A percentile compares a stretch with the other conserved stretches of the same genome.
Evolutionary conservation across 805 yeast species (phyloP).

Genomic region (Yarrowia sp.): DNA sequence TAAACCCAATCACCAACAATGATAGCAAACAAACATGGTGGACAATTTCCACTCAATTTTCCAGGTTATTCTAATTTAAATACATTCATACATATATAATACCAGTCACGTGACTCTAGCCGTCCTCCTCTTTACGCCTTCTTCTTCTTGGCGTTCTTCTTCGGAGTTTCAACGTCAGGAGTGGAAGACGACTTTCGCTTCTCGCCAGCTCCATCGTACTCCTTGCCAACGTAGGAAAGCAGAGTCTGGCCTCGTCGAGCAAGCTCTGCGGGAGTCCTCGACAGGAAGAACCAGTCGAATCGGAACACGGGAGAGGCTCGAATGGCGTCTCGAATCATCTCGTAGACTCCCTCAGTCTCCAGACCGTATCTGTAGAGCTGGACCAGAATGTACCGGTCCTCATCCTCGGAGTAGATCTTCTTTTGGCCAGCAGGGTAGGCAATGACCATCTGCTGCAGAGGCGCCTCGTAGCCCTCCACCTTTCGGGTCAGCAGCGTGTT

Average conservation of each 20-base stretch:
- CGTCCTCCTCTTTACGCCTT: not conserved
- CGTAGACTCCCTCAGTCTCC: slow-evolving; percentile 77
- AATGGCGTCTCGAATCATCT: slow-evolving; percentile 73
- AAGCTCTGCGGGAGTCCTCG: slow-evolving; percentile 78
- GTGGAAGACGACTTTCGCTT: slow-evolving; percentile 37
- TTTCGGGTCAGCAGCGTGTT: slow-evolving; percentile 80
- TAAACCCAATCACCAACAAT: not conserved
- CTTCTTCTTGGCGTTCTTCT: slow-evolving; percentile 37
- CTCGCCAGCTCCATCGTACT: slow-evolving; percentile 56
- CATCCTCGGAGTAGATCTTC: slow-evolving; percentile 80
- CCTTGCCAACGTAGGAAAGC: slow-evolving; percentile 75
- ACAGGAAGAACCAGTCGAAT: slow-evolving; percentile 84
- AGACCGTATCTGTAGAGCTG: slow-evolving; percentile 80
- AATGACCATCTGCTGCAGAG: slow-evolving; percentile 75
- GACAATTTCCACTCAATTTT: not conserved
- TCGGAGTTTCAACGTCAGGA: slow-evolving; percentile 37
- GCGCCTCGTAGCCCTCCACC: slow-evolving; percentile 70
- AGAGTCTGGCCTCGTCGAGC: slow-evolving; percentile 83
- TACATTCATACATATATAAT: slow-evolving; percentile 31
- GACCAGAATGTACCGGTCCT: slow-evolving; percentile 83
- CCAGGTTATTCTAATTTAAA: not conserved
- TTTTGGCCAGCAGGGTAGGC: slow-evolving; percentile 77
- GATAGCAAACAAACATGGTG: not conserved
- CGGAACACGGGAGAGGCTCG: slow-evolving; percentile 75
- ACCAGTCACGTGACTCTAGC: not conserved